phyloP scores from a whole-genome alignment of 1,284 basidiomycete genomes.

The Tranzscheliella williamsii region DNA sequence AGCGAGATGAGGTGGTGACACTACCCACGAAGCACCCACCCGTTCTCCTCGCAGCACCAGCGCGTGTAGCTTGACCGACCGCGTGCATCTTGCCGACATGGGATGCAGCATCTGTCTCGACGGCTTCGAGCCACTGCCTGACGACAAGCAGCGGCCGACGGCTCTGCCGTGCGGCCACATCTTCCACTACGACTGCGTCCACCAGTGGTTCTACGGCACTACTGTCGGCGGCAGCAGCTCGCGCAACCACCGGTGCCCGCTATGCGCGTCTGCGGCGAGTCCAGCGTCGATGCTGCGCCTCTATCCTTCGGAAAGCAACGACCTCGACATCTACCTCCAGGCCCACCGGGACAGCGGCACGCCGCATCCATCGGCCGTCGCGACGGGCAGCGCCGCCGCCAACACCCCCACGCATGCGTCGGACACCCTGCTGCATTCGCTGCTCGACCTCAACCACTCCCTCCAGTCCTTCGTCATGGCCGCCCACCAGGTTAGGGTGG shows the following conservation, averaged over 20 bases:
- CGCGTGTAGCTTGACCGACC: too few relatives aligned
- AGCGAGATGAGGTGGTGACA: too few relatives aligned
- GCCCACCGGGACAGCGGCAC: background rate
- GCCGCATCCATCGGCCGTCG: background rate
- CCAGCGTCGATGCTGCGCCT: slow-evolving; percentile 6
- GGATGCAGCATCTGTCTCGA: slow-evolving; percentile 39
- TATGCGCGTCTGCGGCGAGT: slow-evolving; percentile 9
- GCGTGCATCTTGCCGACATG: too few relatives aligned
- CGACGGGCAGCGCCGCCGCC: background rate
- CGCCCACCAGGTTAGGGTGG: slow-evolving; percentile 2
- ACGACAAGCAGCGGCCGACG: slow-evolving; percentile 14
- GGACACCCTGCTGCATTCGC: slow-evolving; percentile 7
- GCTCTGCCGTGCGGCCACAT: slow-evolving; percentile 34
- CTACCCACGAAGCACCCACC: too few relatives aligned
- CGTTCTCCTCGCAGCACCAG: too few relatives aligned
- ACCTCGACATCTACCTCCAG: slow-evolving; percentile 27
- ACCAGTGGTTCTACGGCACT: slow-evolving; percentile 22
- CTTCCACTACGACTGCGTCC: slow-evolving; percentile 29
- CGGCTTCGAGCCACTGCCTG: slow-evolving; percentile 20
- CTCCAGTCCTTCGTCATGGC: slow-evolving; percentile 29
- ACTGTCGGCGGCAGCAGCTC: background rate
- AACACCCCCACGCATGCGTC: background rate
- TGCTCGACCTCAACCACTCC: slow-evolving; percentile 23
- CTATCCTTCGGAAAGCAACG: slow-evolving; percentile 29
- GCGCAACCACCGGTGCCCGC: slow-evolving; percentile 10